A percentile compares a stretch with the other conserved stretches of the same genome.
phyloP scores from a whole-genome alignment of 495 filamentous ascomycete genomes.

The Rhypophila decipiens region DNA sequence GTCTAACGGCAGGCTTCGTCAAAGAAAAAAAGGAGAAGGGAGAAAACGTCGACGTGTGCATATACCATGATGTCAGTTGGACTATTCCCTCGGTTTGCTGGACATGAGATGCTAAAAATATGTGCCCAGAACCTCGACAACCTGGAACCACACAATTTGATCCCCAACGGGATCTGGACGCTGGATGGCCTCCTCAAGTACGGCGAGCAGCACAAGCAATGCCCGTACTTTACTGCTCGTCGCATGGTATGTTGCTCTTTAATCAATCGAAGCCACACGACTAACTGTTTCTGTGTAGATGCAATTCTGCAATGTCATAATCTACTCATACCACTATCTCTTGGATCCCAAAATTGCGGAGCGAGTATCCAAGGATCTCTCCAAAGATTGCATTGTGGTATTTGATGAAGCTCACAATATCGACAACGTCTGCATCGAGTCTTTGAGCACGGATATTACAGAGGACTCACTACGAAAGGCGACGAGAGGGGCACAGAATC shows the following conservation, averaged over 20 bases:
- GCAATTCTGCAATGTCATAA: slow-evolving; percentile 98
- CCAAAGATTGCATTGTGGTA: slow-evolving; percentile 97
- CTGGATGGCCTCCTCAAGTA: slow-evolving; percentile 83
- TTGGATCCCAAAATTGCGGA: slow-evolving; percentile 98
- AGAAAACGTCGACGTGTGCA: slow-evolving; percentile 87
- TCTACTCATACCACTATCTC: slow-evolving; percentile 98
- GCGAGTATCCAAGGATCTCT: slow-evolving; percentile 89
- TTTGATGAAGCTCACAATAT: slow-evolving; percentile 99
- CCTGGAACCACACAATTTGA: slow-evolving; percentile 86
- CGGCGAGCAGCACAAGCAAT: slow-evolving; percentile 92
- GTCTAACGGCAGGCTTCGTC: slow-evolving; percentile 92
- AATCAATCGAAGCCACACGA: slow-evolving; percentile 5
- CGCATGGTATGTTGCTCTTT: slow-evolving; percentile 65
- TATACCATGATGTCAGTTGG: slow-evolving; percentile 78
- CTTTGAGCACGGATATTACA: slow-evolving; percentile 90
- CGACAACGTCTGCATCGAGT: slow-evolving; percentile 99
- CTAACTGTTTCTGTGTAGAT: slow-evolving; percentile 50
- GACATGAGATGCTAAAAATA: slow-evolving; percentile 2
- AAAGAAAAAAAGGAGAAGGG: slow-evolving; percentile 94
- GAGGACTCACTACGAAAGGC: slow-evolving; percentile 89
- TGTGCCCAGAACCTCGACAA: slow-evolving; percentile 73
- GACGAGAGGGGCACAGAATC: slow-evolving; percentile 77
- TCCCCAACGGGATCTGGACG: slow-evolving; percentile 92
- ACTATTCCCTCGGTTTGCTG: background rate
- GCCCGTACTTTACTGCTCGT: slow-evolving; percentile 91